Conservation (phyloP, 139 green algal genomes). For the Micractinium sp. region DNA sequence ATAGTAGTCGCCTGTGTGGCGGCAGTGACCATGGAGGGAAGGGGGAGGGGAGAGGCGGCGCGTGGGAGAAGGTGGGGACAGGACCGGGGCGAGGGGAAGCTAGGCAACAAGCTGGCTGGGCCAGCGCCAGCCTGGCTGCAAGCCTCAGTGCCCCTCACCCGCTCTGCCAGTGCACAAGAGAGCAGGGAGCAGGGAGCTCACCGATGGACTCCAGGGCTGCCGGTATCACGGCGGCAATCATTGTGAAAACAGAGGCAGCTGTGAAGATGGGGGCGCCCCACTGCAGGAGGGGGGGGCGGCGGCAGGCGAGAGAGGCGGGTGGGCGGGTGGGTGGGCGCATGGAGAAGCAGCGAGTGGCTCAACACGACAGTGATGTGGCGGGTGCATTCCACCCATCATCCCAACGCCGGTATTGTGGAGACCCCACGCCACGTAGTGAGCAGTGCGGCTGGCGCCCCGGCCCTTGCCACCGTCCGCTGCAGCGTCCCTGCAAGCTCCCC, state of each 20-base stretch:
- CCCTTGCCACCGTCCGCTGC: neutral
- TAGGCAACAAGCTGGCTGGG: constrained; percentile 5
- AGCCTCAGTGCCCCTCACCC: too few relatives aligned
- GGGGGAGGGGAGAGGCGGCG: neutral
- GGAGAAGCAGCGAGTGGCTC: too few relatives aligned
- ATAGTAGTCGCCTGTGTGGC: constrained; percentile 59
- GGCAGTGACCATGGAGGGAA: neutral
- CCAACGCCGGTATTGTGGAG: too few relatives aligned
- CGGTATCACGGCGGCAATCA: constrained; percentile 65
- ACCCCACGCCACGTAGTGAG: too few relatives aligned
- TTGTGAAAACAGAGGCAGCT: constrained; percentile 52
- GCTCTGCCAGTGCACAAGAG: too few relatives aligned
- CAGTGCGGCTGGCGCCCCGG: too few relatives aligned
- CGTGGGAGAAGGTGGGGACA: neutral
- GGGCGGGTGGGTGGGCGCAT: too few relatives aligned
- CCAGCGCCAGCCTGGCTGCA: too few relatives aligned
- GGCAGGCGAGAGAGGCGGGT: too few relatives aligned
- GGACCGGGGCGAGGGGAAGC: constrained; percentile 7
- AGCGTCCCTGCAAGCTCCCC: too few relatives aligned
- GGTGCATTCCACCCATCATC: too few relatives aligned
- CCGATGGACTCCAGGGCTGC: constrained; percentile 71
- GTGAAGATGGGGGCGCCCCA: constrained; percentile 66
- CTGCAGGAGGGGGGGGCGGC: constrained; percentile 30
- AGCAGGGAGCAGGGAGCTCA: neutral
- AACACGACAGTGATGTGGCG: too few relatives aligned